Conservation (phyloP, 2,329 filamentous ascomycete species). For the Fusarium verticillioides region DNA sequence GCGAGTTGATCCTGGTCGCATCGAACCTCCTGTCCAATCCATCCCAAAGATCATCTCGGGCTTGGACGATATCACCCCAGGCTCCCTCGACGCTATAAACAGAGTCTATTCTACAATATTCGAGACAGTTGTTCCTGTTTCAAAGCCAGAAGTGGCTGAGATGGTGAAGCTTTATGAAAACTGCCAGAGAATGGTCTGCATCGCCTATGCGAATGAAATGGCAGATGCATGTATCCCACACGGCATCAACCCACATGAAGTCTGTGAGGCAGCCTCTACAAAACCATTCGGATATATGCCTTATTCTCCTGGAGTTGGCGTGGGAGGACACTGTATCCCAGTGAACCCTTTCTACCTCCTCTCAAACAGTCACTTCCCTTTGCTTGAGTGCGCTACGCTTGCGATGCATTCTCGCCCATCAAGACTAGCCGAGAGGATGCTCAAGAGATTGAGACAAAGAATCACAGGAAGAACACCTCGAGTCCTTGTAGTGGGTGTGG, state of each 20-base stretch:
- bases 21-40: constrained; percentile 50
- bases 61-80: constrained; percentile 56
- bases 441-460: constrained; percentile 35
- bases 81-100: constrained; percentile 56
- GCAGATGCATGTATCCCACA: constrained; percentile 59
- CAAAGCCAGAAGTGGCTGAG: constrained; percentile 63
- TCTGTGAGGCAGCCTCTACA: constrained; percentile 58
- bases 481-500: constrained; percentile 57
- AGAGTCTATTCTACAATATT: constrained; percentile 58
- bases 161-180: constrained; percentile 68
- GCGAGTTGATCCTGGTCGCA: constrained; percentile 62
- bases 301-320: constrained; percentile 58
- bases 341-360: constrained; percentile 65
- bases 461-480: constrained; percentile 30
- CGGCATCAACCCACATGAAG: constrained; percentile 61
- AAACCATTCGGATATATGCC: constrained; percentile 65
- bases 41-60: constrained; percentile 66
- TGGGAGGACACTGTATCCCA: constrained; percentile 66
- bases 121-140: constrained; percentile 57
- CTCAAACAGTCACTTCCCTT: constrained; percentile 57
- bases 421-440: constrained; percentile 49
- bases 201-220: constrained; percentile 66
- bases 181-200: constrained; percentile 65
- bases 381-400: constrained; percentile 56
- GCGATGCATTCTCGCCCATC: constrained; percentile 55